Conservation (phyloP, 352 stramenopile species). For the Chrysophaeum taylorii region DNA sequence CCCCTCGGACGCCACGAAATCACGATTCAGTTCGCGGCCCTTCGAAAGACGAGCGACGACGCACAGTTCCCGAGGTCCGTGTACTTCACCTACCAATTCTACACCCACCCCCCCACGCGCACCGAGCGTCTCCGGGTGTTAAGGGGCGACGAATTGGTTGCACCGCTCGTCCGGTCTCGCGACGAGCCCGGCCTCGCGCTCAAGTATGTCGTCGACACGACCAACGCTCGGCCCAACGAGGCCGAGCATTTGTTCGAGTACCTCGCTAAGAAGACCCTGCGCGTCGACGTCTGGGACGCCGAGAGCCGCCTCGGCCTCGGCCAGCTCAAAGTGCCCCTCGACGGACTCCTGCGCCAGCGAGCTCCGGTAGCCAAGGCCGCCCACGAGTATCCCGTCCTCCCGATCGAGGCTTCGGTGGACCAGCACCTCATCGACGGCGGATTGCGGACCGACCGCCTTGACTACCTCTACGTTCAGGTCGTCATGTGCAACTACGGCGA, state of each 20-base stretch:
- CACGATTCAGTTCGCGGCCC: constrained; percentile 74
- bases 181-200: constrained; percentile 39
- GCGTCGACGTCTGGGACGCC: constrained; percentile 82
- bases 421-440: too few relatives aligned
- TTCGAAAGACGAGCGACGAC: constrained; percentile 40
- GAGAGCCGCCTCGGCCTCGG: constrained; percentile 75
- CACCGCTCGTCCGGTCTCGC: constrained; percentile 16
- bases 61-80: constrained; percentile 40
- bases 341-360: constrained; percentile 73
- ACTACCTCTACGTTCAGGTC: constrained; percentile 64
- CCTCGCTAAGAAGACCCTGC: constrained; percentile 61
- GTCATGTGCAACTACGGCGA: constrained; percentile 69
- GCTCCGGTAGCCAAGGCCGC: constrained; percentile 72
- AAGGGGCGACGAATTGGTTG: constrained; percentile 1
- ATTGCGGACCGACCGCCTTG: too few relatives aligned
- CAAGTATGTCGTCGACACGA: constrained; percentile 40
- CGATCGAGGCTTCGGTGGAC: too few relatives aligned
- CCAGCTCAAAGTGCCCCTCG: constrained; percentile 62
- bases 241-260: constrained; percentile 66
- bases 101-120: constrained; percentile 65
- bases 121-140: constrained; percentile 56
- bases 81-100: constrained; percentile 85
- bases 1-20: constrained; percentile 65
- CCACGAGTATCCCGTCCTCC: constrained; percentile 51
- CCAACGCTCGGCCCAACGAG: constrained; percentile 50